A percentile compares a stretch with the other conserved stretches of the same genome.
phyloP scores from a whole-genome alignment of 331 rosid genomes.

The Quercus tomentella region DNA sequence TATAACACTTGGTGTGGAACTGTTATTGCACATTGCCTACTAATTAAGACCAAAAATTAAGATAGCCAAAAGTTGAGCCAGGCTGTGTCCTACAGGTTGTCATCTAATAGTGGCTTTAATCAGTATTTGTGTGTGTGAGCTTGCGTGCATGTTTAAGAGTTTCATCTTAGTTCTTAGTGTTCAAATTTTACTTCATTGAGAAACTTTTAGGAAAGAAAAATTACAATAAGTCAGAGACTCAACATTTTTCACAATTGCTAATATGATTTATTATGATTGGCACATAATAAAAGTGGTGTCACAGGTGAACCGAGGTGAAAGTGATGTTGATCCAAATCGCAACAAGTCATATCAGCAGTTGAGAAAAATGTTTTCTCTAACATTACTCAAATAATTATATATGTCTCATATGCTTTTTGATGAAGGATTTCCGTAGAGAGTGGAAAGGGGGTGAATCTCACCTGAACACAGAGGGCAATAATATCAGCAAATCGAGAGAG shows the following conservation, averaged over 20 bases:
- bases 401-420: background rate
- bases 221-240: no score
- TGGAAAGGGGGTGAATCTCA: constrained; percentile 2
- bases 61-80: background rate
- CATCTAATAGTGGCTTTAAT: no score
- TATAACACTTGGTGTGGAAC: background rate
- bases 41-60: background rate
- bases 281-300: no score
- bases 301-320: no score
- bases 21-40: background rate
- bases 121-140: background rate
- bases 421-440: background rate
- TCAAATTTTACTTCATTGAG: background rate
- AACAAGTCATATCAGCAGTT: no score
- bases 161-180: background rate
- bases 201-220: background rate
- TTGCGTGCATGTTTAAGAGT: background rate
- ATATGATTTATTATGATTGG: no score
- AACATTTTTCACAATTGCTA: no score
- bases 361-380: no score
- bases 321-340: no score
- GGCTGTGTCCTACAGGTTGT: background rate
- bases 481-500: constrained; percentile 78
- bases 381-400: background rate
- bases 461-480: constrained; percentile 79